Conservation (phyloP, 225 moss, liverwort and hornwort species). For the Marchantia polymorpha region DNA sequence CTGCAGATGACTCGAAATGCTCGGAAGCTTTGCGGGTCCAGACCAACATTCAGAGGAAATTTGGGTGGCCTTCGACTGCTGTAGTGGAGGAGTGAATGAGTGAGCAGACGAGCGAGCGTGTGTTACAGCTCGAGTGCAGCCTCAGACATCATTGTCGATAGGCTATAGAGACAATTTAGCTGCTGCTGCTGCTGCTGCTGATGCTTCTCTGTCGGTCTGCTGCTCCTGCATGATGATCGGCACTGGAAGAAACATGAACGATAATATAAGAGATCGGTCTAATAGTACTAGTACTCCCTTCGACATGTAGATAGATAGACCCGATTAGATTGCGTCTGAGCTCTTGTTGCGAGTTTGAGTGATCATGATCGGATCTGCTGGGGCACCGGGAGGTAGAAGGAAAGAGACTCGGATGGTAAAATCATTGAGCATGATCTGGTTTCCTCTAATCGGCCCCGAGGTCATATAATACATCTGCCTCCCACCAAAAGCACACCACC, state of each 20-base stretch:
- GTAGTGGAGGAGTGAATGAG: background rate
- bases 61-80: background rate
- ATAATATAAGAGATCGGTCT: background rate
- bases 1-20: conserved; percentile 3
- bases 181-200: background rate
- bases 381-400: background rate
- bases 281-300: background rate
- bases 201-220: background rate
- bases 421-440: background rate
- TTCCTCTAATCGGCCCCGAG: background rate
- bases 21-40: background rate
- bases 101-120: too few species aligned
- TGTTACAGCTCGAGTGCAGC: background rate
- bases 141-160: background rate
- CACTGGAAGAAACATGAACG: conserved; percentile 4
- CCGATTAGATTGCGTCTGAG: background rate
- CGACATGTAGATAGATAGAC: background rate
- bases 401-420: conserved; percentile 6
- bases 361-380: background rate
- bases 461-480: background rate
- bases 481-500: background rate
- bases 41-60: background rate
- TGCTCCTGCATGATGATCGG: conserved; percentile 9
- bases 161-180: background rate
- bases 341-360: conserved; percentile 2